These are phyloP conservation scores for Lentinula guzmanii DNA, from an alignment of 768 basidiomycete species.

Conservation along the genomic window DNA sequence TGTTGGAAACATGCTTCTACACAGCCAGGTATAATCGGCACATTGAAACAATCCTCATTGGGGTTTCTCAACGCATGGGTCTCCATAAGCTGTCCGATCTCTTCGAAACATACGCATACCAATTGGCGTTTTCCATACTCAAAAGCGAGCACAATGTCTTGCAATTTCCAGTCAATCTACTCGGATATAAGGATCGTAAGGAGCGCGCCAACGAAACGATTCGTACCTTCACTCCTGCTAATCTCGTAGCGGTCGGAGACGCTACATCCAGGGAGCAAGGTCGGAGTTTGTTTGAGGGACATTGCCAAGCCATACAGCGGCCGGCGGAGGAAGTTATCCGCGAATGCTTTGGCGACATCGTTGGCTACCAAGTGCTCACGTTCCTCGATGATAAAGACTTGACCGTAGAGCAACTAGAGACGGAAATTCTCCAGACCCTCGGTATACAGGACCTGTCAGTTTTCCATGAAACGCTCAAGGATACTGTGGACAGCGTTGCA, in stretches of 20 bases:
- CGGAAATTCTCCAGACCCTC: constrained; percentile 28
- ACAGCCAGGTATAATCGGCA: constrained; percentile 30
- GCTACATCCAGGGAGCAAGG: constrained; percentile 28
- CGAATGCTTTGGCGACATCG: constrained; percentile 63
- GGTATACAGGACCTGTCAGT: constrained; percentile 19
- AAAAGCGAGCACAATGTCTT: constrained; percentile 45
- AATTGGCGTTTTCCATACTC: constrained; percentile 65
- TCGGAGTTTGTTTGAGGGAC: constrained; percentile 43
- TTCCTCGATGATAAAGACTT: constrained; percentile 29
- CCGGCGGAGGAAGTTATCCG: constrained; percentile 42
- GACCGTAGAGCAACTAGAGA: constrained; percentile 22
- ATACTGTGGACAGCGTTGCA: constrained; percentile 52
- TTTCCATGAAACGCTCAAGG: constrained; percentile 29
- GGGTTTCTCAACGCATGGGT: constrained; percentile 65
- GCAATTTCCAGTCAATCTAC: constrained; percentile 60
- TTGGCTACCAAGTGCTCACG: constrained; percentile 54
- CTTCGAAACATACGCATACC: constrained; percentile 74
- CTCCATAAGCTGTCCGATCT: constrained; percentile 53
- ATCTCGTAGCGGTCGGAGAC: constrained; percentile 41
- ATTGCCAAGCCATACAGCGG: constrained; percentile 58
- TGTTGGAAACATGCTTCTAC: constrained; percentile 64
- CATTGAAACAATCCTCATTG: constrained; percentile 46
- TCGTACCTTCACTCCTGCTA: constrained; percentile 57
- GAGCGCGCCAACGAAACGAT: constrained; percentile 68
- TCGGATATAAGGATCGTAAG: constrained; percentile 68